Evolutionary conservation across 1,284 basidiomycete species (phyloP), one percentile per base, ranked within the genome.

Genomic region (Naganishia sp.): DNA sequence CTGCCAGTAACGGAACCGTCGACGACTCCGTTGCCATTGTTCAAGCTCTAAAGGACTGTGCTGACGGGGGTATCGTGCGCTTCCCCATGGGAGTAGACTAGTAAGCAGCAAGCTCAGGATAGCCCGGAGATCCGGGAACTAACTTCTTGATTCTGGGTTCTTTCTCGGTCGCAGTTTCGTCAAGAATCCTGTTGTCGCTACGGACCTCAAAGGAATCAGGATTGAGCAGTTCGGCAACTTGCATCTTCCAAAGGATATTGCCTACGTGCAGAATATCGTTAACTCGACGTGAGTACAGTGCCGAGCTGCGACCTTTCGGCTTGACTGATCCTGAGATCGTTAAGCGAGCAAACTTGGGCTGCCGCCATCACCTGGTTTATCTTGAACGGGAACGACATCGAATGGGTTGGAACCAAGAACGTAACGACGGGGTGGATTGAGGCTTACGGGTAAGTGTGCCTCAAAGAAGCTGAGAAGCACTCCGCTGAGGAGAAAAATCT

Each of bases 181-280:
- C 42, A 61, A 69, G 32, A 72, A 71, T 2, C 73, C 72, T 9
- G 61, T 73, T 35, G 68, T 69, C 28, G 68, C 71, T 23, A 55
- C 56, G 28, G 66, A 69, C 25, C 47, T 74, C 35, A 67, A 75
- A 58, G 82, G 83, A 63, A 81, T 83, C 28, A 77, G 80, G n/a
- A 76, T 84, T 17, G 75, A 74, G 32, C 68, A 84, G n/a, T 74
- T 81, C 32, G 83, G 82, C n/a, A 84, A 83, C 68, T 70, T 83
- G 18, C 75, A 81, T 65, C 77, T 84, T 10, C 83, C 82, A 0
- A 75, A 76, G 42, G 80, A 83, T 69, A 80, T 84, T 13, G 71
- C 79, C 5, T 73, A 73, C 42, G 79, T 84, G 21, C 82, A 83
- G 28, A 58, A 63, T 15, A 66, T 73, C 32, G 72, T 69, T 69